Conservation (phyloP, 768 basidiomycete genomes). For the Rhizopogon roseolus region DNA sequence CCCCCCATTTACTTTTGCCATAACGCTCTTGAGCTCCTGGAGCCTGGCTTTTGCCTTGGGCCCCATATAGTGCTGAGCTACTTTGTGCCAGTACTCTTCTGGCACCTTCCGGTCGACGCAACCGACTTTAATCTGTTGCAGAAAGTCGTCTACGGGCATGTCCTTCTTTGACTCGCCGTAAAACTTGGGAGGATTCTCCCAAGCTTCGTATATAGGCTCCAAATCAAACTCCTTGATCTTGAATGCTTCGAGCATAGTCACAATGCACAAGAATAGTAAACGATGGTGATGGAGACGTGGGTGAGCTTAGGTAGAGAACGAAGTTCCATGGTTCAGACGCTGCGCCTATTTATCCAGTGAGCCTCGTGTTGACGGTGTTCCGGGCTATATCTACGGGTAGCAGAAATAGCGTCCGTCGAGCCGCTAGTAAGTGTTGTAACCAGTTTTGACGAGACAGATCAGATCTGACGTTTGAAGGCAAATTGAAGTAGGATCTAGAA, state of each 20-base stretch:
- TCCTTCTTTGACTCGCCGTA: conserved; percentile 68
- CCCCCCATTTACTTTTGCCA: conserved; percentile 70
- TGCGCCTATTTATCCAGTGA: neutral
- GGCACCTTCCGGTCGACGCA: conserved; percentile 68
- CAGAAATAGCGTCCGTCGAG: neutral
- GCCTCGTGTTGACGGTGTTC: neutral
- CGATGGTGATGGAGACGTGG: neutral
- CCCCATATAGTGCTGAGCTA: conserved; percentile 73
- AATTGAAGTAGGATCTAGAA: neutral
- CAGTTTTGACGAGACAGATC: neutral
- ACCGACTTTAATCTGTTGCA: conserved; percentile 66
- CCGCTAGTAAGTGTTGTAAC: neutral
- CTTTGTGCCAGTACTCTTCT: conserved; percentile 80
- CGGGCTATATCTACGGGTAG: neutral
- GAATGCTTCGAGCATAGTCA: conserved; percentile 65
- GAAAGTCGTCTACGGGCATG: conserved; percentile 66
- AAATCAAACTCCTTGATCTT: conserved; percentile 77
- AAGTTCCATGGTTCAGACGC: too few relatives aligned
- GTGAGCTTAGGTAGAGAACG: neutral
- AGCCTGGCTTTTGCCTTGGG: conserved; percentile 62
- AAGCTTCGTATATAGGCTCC: conserved; percentile 58
- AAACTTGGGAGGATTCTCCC: conserved; percentile 65
- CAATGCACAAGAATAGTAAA: neutral
- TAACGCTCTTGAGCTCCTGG: conserved; percentile 66
- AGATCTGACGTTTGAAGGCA: neutral